phyloP scores from a whole-genome alignment of 2,329 filamentous ascomycete genomes.

The Fusarium sp. region DNA sequence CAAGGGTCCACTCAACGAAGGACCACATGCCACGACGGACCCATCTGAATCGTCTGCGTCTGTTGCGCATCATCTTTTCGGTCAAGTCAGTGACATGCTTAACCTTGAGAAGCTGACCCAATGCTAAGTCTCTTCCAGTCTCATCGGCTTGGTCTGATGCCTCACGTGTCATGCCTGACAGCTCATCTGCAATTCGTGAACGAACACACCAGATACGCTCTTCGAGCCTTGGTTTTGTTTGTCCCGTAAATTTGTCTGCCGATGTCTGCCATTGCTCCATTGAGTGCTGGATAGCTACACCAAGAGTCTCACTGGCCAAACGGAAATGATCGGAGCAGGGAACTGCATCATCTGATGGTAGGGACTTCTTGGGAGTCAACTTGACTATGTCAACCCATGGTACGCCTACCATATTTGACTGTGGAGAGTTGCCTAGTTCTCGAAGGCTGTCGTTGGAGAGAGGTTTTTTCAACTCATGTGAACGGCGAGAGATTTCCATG shows the following conservation, averaged over 20 bases:
- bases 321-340: constrained; percentile 61
- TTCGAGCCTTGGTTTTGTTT: constrained; percentile 66
- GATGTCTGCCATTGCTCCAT: constrained; percentile 67
- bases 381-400: constrained; percentile 59
- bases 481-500: constrained; percentile 77
- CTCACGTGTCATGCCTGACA: constrained; percentile 70
- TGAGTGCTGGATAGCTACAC: constrained; percentile 58
- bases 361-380: constrained; percentile 52
- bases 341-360: constrained; percentile 51
- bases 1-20: constrained; percentile 85
- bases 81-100: constrained; percentile 85
- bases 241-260: constrained; percentile 67
- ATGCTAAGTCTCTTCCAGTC: constrained; percentile 79
- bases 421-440: constrained; percentile 36
- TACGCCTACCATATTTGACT: constrained; percentile 39
- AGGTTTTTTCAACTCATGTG: constrained; percentile 60
- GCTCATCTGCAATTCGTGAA: constrained; percentile 61
- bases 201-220: constrained; percentile 60
- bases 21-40: constrained; percentile 81
- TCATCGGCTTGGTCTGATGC: constrained; percentile 84
- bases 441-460: constrained; percentile 41
- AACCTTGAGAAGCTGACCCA: constrained; percentile 79
- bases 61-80: constrained; percentile 77
- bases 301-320: constrained; percentile 63
- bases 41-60: constrained; percentile 77